A percentile compares a stretch with the other conserved stretches of the same genome.
Conservation (phyloP, 495 filamentous ascomycete species). For the Lophium mytilinum region DNA sequence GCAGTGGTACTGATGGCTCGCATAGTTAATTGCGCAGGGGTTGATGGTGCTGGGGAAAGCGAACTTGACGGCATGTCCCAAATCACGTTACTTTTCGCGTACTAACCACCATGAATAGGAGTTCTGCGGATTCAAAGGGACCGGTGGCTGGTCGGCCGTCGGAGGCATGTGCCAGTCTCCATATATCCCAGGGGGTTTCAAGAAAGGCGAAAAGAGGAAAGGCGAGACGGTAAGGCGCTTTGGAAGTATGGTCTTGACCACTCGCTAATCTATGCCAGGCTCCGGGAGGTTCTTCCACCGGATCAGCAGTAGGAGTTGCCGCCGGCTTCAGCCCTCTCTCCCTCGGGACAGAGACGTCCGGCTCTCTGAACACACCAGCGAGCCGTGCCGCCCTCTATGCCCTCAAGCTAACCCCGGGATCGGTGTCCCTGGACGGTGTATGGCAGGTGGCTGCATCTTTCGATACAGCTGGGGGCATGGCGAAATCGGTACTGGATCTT, state of each 20-base stretch:
- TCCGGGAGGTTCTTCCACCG: slow-evolving; percentile 6
- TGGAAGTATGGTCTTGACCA: background rate
- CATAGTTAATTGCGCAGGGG: background rate
- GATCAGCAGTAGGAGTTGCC: slow-evolving; percentile 4
- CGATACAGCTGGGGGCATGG: slow-evolving; percentile 34
- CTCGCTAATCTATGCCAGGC: background rate
- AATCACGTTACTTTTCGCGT: too few species aligned
- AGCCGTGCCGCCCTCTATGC: slow-evolving; percentile 3
- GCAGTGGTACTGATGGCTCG: background rate
- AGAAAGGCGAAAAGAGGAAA: background rate
- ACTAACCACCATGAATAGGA: too few species aligned
- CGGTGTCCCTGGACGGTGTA: background rate
- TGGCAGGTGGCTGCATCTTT: slow-evolving; percentile 16
- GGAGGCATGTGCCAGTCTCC: slow-evolving; percentile 6
- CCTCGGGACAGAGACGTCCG: slow-evolving; percentile 6
- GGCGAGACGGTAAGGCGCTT: slow-evolving; percentile 1
- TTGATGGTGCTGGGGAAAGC: background rate
- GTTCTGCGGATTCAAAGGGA: background rate
- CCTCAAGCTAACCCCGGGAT: background rate
- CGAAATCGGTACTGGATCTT: slow-evolving; percentile 29
- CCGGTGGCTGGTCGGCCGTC: slow-evolving; percentile 2
- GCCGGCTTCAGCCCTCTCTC: slow-evolving; percentile 6
- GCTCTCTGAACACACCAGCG: background rate
- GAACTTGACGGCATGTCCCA: background rate
- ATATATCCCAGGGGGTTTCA: slow-evolving; percentile 3